A percentile compares a stretch with the other conserved stretches of the same genome.
These are phyloP conservation scores for Trichoderma breve DNA, from an alignment of 2,329 filamentous ascomycete genomes.

Conservation along the genomic window DNA sequence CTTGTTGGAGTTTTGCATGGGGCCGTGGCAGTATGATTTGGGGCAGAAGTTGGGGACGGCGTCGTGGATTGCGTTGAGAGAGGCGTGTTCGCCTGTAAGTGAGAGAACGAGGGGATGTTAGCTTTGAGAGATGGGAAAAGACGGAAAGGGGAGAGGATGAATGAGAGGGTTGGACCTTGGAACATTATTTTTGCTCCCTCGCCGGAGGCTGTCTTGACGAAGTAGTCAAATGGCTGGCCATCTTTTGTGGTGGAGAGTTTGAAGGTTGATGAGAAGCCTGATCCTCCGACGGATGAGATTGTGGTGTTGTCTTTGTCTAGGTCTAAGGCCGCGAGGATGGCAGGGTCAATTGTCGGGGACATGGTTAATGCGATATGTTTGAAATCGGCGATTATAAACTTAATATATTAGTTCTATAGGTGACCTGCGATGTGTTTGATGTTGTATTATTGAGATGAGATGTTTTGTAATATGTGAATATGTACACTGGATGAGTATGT, in stretches of 20 bases:
- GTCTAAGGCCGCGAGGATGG: conserved; percentile 58
- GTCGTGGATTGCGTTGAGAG: conserved; percentile 75
- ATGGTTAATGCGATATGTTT: conserved; percentile 30
- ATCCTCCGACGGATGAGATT: conserved; percentile 61
- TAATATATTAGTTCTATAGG: neutral
- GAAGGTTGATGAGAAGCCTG: conserved; percentile 66
- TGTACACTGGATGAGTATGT: neutral
- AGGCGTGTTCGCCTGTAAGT: conserved; percentile 69
- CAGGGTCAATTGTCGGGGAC: conserved; percentile 56
- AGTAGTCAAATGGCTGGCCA: conserved; percentile 56
- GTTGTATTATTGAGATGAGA: neutral
- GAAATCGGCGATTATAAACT: neutral
- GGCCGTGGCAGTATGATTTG: conserved; percentile 69
- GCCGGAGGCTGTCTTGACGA: conserved; percentile 69
- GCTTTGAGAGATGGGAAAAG: neutral
- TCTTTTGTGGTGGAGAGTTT: conserved; percentile 50
- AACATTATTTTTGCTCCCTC: conserved; percentile 66
- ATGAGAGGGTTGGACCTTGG: conserved; percentile 44
- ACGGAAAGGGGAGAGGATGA: neutral
- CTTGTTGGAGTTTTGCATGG: conserved; percentile 48
- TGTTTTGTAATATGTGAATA: neutral
- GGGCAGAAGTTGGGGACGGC: conserved; percentile 75
- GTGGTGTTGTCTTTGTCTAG: conserved; percentile 55
- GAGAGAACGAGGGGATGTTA: neutral
- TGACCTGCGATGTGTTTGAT: neutral